Base-by-base conservation (phyloP, 179 eudicot species). In the Amaranthus tricolor region DNA sequence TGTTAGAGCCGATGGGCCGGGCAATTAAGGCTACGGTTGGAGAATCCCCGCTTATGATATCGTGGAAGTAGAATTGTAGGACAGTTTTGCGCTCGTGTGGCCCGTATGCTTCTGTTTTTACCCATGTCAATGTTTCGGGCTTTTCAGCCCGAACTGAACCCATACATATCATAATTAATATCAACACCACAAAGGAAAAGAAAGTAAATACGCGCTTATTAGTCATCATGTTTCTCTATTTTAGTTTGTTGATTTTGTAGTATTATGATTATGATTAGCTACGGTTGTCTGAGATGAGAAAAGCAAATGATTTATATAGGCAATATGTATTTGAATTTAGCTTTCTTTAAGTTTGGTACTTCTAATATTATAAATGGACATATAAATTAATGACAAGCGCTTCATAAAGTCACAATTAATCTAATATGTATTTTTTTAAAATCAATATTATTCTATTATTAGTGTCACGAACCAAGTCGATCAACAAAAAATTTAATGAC, bases 51-150 rank as follows among this genome's bases (percentile, higher is more conserved):
- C 72, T 78, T 24, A 53, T 16, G 57, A 49, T 68, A 47, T 74
- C 81, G 7, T 78, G 78, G 64, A 78, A 78, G 74, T 78, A 78
- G 52, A 78, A 74, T 16, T 74, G 77, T 60, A 78, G 68, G 17
- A 67, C 52, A 17, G 78, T 73, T 74, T 67, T 74, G 3, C 24
- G 47, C 57, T 74, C 70, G 1, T 73, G 5, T 11, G 45, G 15
- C 51, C 44, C 51, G 24, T 74, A 59, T 0, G 17, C 0, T 43
- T 7, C n/a, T 5, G 78, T 81, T 45, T 70, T 45, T 16, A 74
- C 84, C 84, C 79, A 78, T 40, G 48, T 17, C 7, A 47, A 16
- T 44, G 40, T 19, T 3, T 70, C 44, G 21, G 68, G 40, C 8
- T 14, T 11, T 9, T 49, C 51, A 43, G 70, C 76, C 69, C 49